phyloP scores from a whole-genome alignment of 495 filamentous ascomycete species.

The Hamigera avellanea region DNA sequence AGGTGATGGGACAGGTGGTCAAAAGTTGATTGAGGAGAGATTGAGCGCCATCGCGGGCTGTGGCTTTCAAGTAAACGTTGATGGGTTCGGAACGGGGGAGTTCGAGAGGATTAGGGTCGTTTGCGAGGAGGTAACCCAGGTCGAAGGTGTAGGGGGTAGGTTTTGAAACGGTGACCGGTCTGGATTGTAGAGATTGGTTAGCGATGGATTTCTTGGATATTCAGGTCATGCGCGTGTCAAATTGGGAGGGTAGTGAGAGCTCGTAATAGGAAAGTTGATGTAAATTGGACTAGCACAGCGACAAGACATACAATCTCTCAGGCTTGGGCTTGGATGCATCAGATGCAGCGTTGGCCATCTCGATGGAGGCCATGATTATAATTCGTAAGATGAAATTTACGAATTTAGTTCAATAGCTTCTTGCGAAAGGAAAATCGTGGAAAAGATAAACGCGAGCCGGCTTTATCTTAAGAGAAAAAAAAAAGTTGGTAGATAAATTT shows the following conservation, averaged over 20 bases:
- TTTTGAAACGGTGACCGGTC: constrained; percentile 58
- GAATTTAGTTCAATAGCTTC: too few species aligned
- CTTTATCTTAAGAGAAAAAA: constrained; percentile 5
- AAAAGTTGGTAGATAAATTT: constrained; percentile 16
- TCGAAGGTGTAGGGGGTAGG: constrained; percentile 88
- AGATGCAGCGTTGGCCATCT: constrained; percentile 17
- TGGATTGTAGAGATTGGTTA: constrained; percentile 7
- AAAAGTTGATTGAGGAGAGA: constrained; percentile 82
- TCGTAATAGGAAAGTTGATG: neutral
- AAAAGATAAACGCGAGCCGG: too few species aligned
- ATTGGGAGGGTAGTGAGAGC: too few species aligned
- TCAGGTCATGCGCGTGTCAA: too few species aligned
- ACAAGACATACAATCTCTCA: constrained; percentile 29
- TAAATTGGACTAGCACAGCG: too few species aligned
- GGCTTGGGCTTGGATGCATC: constrained; percentile 21
- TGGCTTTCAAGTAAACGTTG: constrained; percentile 44
- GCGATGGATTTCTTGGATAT: too few species aligned
- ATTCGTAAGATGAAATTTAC: neutral
- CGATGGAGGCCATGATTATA: constrained; percentile 17
- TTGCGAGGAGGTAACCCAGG: constrained; percentile 70
- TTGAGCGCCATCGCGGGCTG: constrained; percentile 79
- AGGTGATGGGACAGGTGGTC: constrained; percentile 65
- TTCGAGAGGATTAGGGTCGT: constrained; percentile 71
- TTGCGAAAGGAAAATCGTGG: too few species aligned
- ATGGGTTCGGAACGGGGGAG: constrained; percentile 24